These are phyloP conservation scores for Trichothecium roseum DNA, from an alignment of 2,329 filamentous ascomycete species.

Conservation along the genomic window DNA sequence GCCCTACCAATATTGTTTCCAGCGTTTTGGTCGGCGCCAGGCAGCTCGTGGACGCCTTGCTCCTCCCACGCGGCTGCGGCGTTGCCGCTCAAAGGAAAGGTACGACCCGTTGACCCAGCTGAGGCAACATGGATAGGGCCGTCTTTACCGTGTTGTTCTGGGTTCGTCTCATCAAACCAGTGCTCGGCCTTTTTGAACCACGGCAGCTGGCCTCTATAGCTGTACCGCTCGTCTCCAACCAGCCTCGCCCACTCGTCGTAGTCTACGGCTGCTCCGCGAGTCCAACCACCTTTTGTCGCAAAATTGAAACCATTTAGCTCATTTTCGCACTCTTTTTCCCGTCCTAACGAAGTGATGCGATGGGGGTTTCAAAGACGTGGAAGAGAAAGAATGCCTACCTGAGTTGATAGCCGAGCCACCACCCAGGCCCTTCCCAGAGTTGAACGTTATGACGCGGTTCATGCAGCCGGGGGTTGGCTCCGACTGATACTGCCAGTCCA, in stretches of 20 bases:
- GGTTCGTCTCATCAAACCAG: conserved; percentile 16
- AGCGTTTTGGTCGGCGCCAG: conserved; percentile 15
- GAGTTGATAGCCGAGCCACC: conserved; percentile 30
- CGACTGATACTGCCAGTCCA: conserved; percentile 24
- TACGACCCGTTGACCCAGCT: conserved; percentile 18
- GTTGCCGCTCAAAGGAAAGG: conserved; percentile 24
- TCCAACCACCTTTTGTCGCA: conserved; percentile 21
- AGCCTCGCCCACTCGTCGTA: conserved; percentile 31
- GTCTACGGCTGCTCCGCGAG: conserved; percentile 30
- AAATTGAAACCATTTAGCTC: conserved; percentile 1
- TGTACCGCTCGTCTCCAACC: conserved; percentile 29
- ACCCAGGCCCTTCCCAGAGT: conserved; percentile 27
- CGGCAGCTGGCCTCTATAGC: conserved; percentile 31
- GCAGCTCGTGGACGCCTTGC: conserved; percentile 20
- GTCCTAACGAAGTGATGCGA: background rate
- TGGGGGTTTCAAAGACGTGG: background rate
- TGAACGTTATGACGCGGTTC: conserved; percentile 13
- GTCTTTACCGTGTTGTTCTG: conserved; percentile 25
- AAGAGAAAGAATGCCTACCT: conserved; percentile 8
- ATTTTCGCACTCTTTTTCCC: too few species aligned
- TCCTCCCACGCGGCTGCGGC: conserved; percentile 28
- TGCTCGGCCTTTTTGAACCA: conserved; percentile 31
- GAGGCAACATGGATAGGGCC: conserved; percentile 22
- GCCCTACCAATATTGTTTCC: conserved; percentile 21
- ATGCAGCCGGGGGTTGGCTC: conserved; percentile 16